A percentile compares a stretch with the other conserved stretches of the same genome.
Evolutionary conservation across 108 stramenopile genomes (phyloP).

Genomic region (Nitzschia sp.): DNA sequence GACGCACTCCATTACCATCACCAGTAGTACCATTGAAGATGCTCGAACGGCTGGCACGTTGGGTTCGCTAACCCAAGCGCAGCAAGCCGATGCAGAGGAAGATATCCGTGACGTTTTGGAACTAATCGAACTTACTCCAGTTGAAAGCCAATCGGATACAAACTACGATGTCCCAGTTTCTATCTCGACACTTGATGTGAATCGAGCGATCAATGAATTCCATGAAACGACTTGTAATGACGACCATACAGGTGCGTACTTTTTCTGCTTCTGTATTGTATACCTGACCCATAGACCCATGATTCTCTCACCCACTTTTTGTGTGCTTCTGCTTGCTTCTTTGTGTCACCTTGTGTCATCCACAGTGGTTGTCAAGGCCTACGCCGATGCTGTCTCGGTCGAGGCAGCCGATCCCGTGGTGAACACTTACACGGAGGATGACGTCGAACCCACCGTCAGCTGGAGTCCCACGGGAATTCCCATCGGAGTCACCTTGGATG

Average conservation of each 20-base stretch:
- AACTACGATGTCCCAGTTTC: neutral
- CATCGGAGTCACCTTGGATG: neutral
- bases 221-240: neutral
- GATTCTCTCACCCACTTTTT: neutral
- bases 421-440: conserved; percentile 8
- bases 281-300: too few relatives aligned
- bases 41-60: neutral
- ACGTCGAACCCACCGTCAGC: neutral
- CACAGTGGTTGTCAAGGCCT: neutral
- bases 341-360: too few relatives aligned
- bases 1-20: neutral
- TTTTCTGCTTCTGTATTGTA: neutral
- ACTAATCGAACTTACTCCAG: neutral
- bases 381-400: neutral
- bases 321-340: neutral
- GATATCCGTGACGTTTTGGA: neutral
- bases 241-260: neutral
- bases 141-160: neutral
- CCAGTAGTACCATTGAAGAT: neutral
- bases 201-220: neutral
- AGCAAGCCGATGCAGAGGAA: neutral
- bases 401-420: neutral
- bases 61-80: neutral
- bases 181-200: conserved; percentile 10
- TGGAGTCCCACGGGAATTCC: conserved; percentile 14